Conservation (phyloP, 2,329 filamentous ascomycete species). For the Hypomyces perniciosus region DNA sequence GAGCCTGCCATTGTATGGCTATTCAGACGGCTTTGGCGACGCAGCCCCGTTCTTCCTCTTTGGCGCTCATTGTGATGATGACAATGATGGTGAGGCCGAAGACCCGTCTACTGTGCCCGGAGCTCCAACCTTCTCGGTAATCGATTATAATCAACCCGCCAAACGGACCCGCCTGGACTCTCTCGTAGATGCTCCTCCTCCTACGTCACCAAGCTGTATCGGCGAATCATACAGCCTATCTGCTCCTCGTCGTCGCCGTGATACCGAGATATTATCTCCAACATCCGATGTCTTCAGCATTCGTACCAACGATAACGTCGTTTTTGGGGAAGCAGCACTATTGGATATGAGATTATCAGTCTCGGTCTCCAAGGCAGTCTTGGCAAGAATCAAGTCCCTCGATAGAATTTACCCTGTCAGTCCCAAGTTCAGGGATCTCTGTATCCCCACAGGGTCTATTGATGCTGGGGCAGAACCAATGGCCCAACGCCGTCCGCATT, state of each 20-base stretch:
- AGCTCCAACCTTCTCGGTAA: constrained; percentile 24
- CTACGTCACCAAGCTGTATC: constrained; percentile 28
- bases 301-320: constrained; percentile 30
- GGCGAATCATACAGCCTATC: constrained; percentile 26
- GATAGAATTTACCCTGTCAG: constrained; percentile 28
- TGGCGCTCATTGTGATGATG: constrained; percentile 28
- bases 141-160: constrained; percentile 22
- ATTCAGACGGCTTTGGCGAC: constrained; percentile 38
- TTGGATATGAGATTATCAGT: constrained; percentile 29
- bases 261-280: constrained; percentile 21
- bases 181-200: constrained; percentile 16
- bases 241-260: neutral
- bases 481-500: constrained; percentile 19
- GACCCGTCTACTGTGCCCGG: constrained; percentile 12
- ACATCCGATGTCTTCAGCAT: constrained; percentile 30
- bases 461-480: constrained; percentile 17
- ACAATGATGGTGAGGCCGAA: constrained; percentile 16
- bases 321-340: constrained; percentile 36
- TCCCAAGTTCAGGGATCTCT: constrained; percentile 28
- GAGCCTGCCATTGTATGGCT: constrained; percentile 43
- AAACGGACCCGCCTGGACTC: constrained; percentile 11
- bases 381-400: constrained; percentile 32
- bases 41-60: constrained; percentile 44
- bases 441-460: constrained; percentile 19
- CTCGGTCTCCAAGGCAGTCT: constrained; percentile 9